These are phyloP conservation scores for Peronosclerospora sorghi DNA, from an alignment of 352 stramenopile species.

Conservation along the genomic window DNA sequence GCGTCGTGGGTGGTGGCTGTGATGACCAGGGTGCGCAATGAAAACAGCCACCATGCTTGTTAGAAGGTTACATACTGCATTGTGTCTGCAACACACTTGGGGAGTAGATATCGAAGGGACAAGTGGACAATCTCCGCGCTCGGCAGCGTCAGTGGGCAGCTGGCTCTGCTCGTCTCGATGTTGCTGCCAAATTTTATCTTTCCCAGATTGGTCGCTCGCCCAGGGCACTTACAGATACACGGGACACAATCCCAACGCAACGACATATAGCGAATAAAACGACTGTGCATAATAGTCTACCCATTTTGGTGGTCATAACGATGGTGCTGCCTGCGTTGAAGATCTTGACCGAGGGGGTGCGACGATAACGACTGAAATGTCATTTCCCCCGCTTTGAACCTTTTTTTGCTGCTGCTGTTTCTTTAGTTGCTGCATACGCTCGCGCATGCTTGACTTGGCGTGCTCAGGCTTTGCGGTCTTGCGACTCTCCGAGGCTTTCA, in stretches of 20 bases:
- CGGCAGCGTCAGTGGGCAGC: too few species aligned
- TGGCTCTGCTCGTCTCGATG: too few species aligned
- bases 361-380: conserved; percentile 19
- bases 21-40: too few species aligned
- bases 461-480: conserved; percentile 20
- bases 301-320: conserved; percentile 20
- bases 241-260: neutral
- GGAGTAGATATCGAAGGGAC: too few species aligned
- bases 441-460: conserved; percentile 37
- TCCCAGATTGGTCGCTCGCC: neutral
- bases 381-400: conserved; percentile 18
- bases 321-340: conserved; percentile 9
- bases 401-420: conserved; percentile 29
- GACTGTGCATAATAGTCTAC: conserved; percentile 15
- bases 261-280: conserved; percentile 15
- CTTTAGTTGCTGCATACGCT: conserved; percentile 45
- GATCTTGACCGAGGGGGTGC: conserved; percentile 10
- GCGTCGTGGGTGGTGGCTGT: conserved; percentile 14
- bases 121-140: too few species aligned
- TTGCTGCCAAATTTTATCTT: too few species aligned
- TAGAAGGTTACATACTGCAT: too few species aligned
- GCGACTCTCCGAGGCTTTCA: conserved; percentile 48
- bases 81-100: too few species aligned
- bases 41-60: too few species aligned
- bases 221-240: neutral